These are phyloP conservation scores for Phallus indusiatus DNA, from an alignment of 768 basidiomycete genomes.

Conservation along the genomic window DNA sequence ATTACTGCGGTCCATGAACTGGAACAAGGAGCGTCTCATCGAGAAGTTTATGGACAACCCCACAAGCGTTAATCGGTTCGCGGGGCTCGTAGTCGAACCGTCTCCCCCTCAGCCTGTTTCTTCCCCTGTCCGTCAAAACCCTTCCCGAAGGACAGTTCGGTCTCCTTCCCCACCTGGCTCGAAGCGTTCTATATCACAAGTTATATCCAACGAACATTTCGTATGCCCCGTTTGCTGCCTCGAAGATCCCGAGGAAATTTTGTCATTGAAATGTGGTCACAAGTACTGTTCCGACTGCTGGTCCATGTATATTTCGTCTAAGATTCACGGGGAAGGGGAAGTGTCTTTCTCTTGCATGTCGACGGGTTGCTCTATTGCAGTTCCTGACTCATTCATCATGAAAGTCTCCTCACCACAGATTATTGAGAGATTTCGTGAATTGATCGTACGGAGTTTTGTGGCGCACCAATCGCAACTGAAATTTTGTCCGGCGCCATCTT, in stretches of 20 bases:
- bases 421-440: constrained; percentile 70
- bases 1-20: constrained; percentile 72
- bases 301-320: constrained; percentile 67
- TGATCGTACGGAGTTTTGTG: constrained; percentile 87
- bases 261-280: constrained; percentile 76
- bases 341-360: constrained; percentile 71
- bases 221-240: constrained; percentile 93
- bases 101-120: constrained; percentile 25
- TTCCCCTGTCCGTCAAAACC: constrained; percentile 18
- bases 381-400: constrained; percentile 53
- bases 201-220: constrained; percentile 35
- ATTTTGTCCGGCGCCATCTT: constrained; percentile 93
- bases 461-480: constrained; percentile 72
- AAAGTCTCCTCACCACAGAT: constrained; percentile 44
- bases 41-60: constrained; percentile 97
- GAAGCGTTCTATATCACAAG: not conserved
- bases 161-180: constrained; percentile 17
- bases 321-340: constrained; percentile 78
- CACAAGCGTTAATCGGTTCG: constrained; percentile 54
- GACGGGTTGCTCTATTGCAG: constrained; percentile 58
- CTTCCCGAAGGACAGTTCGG: constrained; percentile 16
- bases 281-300: constrained; percentile 79
- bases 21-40: constrained; percentile 95
- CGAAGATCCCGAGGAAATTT: constrained; percentile 51
- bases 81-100: constrained; percentile 45